Percentiles rank a stretch among this genome's conserved stretches.
Evolutionary conservation across 2,329 filamentous ascomycete genomes (phyloP).

Genomic region (Chaetoscypha palmicola): DNA sequence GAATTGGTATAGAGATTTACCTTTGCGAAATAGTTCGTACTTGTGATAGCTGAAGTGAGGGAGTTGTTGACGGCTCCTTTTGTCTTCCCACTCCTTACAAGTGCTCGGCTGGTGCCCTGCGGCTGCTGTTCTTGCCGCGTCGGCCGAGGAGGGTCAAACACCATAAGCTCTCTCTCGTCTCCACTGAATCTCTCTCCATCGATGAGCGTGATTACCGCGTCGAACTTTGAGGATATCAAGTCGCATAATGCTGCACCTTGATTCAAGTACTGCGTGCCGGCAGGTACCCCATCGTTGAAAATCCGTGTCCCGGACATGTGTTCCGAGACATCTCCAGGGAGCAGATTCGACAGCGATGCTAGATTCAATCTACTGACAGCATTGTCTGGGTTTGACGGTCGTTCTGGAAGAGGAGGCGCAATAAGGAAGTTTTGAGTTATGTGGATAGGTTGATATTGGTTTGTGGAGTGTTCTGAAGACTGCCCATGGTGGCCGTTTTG

Average conservation of each 20-base stretch:
- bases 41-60: constrained; percentile 34
- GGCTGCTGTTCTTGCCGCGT: constrained; percentile 21
- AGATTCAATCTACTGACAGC: constrained; percentile 21
- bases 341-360: constrained; percentile 28
- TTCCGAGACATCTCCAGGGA: constrained; percentile 33
- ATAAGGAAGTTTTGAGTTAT: constrained; percentile 14
- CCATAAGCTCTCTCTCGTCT: constrained; percentile 46
- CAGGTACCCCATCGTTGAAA: constrained; percentile 38
- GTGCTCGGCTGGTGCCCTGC: constrained; percentile 9
- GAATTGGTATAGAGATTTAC: constrained; percentile 75
- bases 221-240: constrained; percentile 54
- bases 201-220: constrained; percentile 64
- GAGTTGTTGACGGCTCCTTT: constrained; percentile 32
- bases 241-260: constrained; percentile 47
- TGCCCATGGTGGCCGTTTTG: constrained; percentile 6
- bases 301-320: constrained; percentile 30
- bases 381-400: constrained; percentile 10
- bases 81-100: constrained; percentile 25
- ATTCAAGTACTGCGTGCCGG: constrained; percentile 38
- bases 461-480: constrained; percentile 2
- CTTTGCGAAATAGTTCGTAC: constrained; percentile 62
- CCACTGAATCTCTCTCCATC: constrained; percentile 53
- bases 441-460: constrained; percentile 18
- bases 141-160: constrained; percentile 16
- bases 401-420: constrained; percentile 15